Conservation (phyloP, 2,329 filamentous ascomycete species). For the Apiospora pterosperma region DNA sequence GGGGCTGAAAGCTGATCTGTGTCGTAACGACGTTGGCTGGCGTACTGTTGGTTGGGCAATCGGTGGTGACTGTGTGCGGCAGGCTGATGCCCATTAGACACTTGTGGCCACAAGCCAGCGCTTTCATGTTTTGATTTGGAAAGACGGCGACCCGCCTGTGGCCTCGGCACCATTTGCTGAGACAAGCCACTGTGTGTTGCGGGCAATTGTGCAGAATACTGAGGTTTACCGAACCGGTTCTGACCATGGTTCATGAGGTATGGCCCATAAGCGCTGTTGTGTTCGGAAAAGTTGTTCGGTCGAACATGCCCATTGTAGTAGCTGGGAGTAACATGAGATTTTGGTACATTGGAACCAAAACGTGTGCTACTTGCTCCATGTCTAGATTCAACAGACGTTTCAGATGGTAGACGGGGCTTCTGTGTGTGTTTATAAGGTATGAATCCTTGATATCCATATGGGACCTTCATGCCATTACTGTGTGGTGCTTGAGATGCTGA, state of each 20-base stretch:
- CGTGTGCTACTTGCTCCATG: background rate
- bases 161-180: background rate
- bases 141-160: background rate
- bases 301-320: background rate
- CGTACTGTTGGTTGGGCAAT: background rate
- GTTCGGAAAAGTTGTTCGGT: background rate
- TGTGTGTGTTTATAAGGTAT: background rate
- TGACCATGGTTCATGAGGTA: background rate
- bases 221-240: background rate
- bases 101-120: background rate
- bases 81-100: background rate
- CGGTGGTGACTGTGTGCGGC: background rate
- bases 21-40: background rate
- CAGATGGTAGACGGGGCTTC: background rate
- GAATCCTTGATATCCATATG: background rate
- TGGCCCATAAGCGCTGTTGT: background rate
- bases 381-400: background rate
- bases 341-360: background rate
- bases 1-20: background rate
- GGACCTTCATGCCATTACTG: background rate
- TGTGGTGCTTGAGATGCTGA: background rate
- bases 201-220: background rate
- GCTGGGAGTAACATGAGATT: background rate
- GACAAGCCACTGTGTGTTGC: background rate
- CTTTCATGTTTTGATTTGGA: background rate